Percentiles rank a stretch among this genome's conserved stretches.
phyloP scores from a whole-genome alignment of 768 basidiomycete species.

The Tephrocybe rancida region DNA sequence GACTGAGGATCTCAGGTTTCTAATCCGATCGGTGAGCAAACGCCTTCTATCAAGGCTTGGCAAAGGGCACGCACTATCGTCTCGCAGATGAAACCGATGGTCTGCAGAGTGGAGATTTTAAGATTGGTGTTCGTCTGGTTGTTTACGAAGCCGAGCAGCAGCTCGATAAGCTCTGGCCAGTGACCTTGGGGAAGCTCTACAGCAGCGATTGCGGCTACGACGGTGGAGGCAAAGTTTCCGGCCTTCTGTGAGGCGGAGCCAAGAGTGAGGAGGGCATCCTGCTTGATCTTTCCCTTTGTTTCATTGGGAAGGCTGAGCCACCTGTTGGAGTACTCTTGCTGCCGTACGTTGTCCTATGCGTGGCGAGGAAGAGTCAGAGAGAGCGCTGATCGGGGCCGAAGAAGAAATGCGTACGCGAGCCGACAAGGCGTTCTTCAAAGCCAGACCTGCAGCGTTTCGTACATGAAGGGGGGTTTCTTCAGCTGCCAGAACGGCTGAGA shows the following conservation, averaged over 20 bases:
- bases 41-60: neutral
- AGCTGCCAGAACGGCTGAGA: slow-evolving; percentile 82
- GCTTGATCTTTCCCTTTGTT: slow-evolving; percentile 82
- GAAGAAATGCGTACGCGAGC: slow-evolving; percentile 69
- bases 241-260: slow-evolving; percentile 72
- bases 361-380: slow-evolving; percentile 17
- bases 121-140: slow-evolving; percentile 71
- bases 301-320: slow-evolving; percentile 80
- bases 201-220: slow-evolving; percentile 91
- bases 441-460: slow-evolving; percentile 94
- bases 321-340: slow-evolving; percentile 72
- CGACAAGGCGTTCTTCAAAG: slow-evolving; percentile 92
- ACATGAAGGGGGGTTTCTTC: slow-evolving; percentile 72
- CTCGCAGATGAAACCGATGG: slow-evolving; percentile 98
- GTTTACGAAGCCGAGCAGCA: slow-evolving; percentile 86
- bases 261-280: slow-evolving; percentile 81
- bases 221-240: slow-evolving; percentile 88
- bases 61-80: slow-evolving; percentile 70
- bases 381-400: slow-evolving; percentile 15
- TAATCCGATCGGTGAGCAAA: slow-evolving; percentile 33
- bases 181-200: slow-evolving; percentile 88
- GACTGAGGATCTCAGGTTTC: slow-evolving; percentile 91
- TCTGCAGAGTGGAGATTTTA: slow-evolving; percentile 86
- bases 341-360: slow-evolving; percentile 70
- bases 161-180: slow-evolving; percentile 90